Base-by-base conservation (phyloP, 2,329 filamentous ascomycete species). In the Cryphonectria nitschkei region DNA sequence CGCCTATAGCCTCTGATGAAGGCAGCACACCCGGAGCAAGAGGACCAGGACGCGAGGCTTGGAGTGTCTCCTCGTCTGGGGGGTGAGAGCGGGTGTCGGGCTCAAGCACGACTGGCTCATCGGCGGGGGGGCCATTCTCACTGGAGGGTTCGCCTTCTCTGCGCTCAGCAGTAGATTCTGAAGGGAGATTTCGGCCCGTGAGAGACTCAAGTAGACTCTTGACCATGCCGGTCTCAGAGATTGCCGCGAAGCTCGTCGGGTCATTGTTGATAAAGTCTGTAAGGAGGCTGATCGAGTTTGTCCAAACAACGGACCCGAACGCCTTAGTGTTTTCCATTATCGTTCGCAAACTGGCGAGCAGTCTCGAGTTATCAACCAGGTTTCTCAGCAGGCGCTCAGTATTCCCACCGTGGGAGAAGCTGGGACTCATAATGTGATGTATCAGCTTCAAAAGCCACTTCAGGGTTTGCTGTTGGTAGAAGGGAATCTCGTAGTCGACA, bases 201-300 rank as follows among this genome's bases (percentile, higher is more conserved):
- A 98, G 88, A 3, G 95, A 90, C 79, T 95, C 91, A 19, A 99
- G 85, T 71, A 98, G 92, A 67, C 90, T 93, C 78, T 92, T 92
- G 76, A 96, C 95, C 75, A 99, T 87, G 32, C 94, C 94, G 66
- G 96, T 95, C 81, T 99, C 96, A 19, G 93, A 94, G 74, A 99
- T 96, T 34, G 97, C 94, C 39, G 94, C 92, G 79, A 97, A 99
- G 80, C 96, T 99, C 0, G 96, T 99, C 0, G 96, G 96, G 77
- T 99, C 96, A 78, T 98, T 98, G 81, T 99, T 97, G 76, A 99
- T 97, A 80, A 99, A 99, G 76, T 94, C 95, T 78, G 93, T 96
- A 66, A 99, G 84, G 70, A 98, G 95, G 68, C 92, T 95, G 73
- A 97, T 93, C 8, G 94, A 92, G 79, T 95, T 95, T 65, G 94